Evolutionary conservation across 345 rosid species (phyloP), one percentile per base, ranked within the genome.

Genomic region (Cardiospermum halicacabum): DNA sequence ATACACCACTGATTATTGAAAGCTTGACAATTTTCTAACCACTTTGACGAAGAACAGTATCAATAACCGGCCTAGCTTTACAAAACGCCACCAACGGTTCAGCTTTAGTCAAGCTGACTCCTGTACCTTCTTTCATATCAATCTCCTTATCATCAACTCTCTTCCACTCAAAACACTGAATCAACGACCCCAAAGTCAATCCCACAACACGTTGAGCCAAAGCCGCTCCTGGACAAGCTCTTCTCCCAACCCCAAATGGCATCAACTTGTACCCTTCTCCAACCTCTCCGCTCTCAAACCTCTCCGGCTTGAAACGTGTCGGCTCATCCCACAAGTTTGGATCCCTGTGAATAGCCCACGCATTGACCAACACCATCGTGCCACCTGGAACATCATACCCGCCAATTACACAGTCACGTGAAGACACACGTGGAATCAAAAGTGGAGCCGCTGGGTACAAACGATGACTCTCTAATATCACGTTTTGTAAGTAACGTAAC

Each of bases 81-180:
- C 85, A 77, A 76, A 67, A 45, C 2, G 58, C 67, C 64, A 53
- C 62, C 18, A 80, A 53, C 0, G 84, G 78, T 21, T 50, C 24
- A 10, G 62, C 61, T 51, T 78, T 80, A 2, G 82, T 71, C 83
- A 80, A 60, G 3, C 73, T 67, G 11, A 12, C 31, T 13, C 82
- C 79, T 30, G 21, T 65, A 3, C 61, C 77, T 76, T 83, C 84
- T 0, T 31, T 27, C 83, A 83, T 71, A 21, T 83, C 87, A 60
- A 78, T 71, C 28, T 45, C 39, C 15, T 75, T 74, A 0, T 73
- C 74, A n/a, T 67, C 24, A 27, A 75, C 56, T 12, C 77, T 75
- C 32, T 73, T 57, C 84, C 84, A 80, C 19, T 83, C 82, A 21
- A 83, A 80, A 32, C 81, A 72, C 0, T 83, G 87, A 37, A 80